These are phyloP conservation scores for Ceratocystis huliohia DNA, from an alignment of 2,329 filamentous ascomycete species.

Conservation along the genomic window DNA sequence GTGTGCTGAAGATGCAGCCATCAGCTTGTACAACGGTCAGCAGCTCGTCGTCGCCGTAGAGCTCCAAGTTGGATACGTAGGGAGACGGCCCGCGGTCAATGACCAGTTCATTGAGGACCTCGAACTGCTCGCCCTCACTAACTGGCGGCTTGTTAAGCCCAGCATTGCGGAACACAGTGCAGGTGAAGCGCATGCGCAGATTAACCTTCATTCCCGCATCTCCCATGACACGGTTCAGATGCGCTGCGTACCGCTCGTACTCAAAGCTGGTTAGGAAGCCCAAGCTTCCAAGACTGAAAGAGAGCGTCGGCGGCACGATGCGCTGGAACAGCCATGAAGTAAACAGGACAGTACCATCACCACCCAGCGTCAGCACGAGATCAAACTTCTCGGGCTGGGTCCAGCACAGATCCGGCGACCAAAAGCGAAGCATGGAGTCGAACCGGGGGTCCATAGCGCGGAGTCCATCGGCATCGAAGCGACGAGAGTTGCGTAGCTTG, in stretches of 20 bases:
- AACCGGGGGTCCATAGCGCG: conserved; percentile 63
- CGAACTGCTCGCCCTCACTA: conserved; percentile 88
- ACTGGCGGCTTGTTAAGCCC: conserved; percentile 39
- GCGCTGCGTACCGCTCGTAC: conserved; percentile 75
- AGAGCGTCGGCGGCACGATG: conserved; percentile 71
- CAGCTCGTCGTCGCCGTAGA: conserved; percentile 90
- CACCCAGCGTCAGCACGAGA: conserved; percentile 75
- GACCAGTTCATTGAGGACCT: conserved; percentile 95
- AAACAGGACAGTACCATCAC: conserved; percentile 77
- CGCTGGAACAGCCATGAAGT: conserved; percentile 89
- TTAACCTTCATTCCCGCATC: conserved; percentile 94
- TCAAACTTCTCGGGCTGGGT: conserved; percentile 89
- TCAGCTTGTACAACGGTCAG: conserved; percentile 94
- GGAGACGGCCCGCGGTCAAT: conserved; percentile 94
- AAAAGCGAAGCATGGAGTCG: conserved; percentile 77
- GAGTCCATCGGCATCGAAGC: conserved; percentile 67
- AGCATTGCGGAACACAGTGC: conserved; percentile 77
- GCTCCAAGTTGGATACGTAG: conserved; percentile 91
- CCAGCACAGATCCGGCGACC: conserved; percentile 95
- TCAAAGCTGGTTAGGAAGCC: conserved; percentile 84
- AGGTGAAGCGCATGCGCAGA: conserved; percentile 96
- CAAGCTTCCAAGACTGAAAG: conserved; percentile 71
- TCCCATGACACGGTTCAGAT: conserved; percentile 82
- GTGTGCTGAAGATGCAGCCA: conserved; percentile 94
- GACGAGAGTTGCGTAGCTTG: conserved; percentile 76